Base-by-base conservation (phyloP, 495 filamentous ascomycete species). In the Xylaria palmicola region DNA sequence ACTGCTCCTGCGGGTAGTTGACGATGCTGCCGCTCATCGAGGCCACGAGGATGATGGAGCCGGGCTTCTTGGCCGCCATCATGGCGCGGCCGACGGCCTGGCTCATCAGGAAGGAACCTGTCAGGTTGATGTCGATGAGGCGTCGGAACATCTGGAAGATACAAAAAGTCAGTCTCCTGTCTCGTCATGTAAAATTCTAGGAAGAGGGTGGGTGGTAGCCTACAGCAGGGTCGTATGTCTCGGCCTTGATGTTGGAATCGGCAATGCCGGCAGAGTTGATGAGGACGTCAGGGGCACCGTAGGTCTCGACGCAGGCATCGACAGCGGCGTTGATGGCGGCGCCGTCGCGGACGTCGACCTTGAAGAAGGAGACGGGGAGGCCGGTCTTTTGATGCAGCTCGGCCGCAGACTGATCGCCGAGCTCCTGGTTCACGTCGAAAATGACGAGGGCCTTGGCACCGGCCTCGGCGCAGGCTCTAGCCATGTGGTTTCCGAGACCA, bases 241-340 rank as follows among this genome's bases (percentile, higher is more conserved):
- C 70, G 36, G 77, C 78, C 62, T 76, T 73, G 72, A 82, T 80
- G 72, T 80, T 81, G 72, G 77, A 80, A 55, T 92, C 89, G 62
- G 91, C 90, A 59, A 95, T 91, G 65, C 92, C 91, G 30, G 91
- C 92, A 55, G 89, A 89, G 75, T 90, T 92, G 75, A 95, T 82
- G 15, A 92, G 77, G 22, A 93, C 87, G 57, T 92, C 85, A 17
- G 91, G 77, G 5, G 82, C 75, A 52, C 84, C 89, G 60, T 87
- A 85, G 56, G 84, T 78, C 37, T 80, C 72, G n/a, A 84, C 76
- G 19, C 86, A 77, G 34, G 82, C 74, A 56, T 83, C 75, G 55
- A 89, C 86, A 43, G 88, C 79, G 27, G 81, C 81, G 30, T 83
- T 79, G 56, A 89, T 84, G 17, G 84, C 83, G 20, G 76, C 74